A percentile compares a stretch with the other conserved stretches of the same genome.
Evolutionary conservation across 768 basidiomycete species (phyloP).

Genomic region (Ephemerocybe angulata): DNA sequence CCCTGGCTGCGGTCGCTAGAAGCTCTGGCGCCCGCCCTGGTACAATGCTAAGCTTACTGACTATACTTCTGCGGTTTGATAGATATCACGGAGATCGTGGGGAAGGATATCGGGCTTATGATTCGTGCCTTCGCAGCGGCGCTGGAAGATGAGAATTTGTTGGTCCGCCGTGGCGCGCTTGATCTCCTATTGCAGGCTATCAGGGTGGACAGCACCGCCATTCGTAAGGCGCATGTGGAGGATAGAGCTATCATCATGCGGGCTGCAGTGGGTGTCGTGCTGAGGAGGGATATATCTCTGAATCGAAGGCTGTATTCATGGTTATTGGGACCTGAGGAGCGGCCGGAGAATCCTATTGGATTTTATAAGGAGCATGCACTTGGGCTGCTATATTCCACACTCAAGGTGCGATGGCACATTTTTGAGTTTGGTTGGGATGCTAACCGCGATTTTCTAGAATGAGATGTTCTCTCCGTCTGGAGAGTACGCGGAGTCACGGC

Average conservation of each 20-base stretch:
- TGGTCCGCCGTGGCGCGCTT: slow-evolving; percentile 82
- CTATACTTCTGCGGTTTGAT: not conserved
- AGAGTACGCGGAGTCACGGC: slow-evolving; percentile 74
- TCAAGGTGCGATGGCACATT: slow-evolving; percentile 47
- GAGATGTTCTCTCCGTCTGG: slow-evolving; percentile 75
- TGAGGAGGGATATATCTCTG: slow-evolving; percentile 88
- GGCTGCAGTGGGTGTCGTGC: slow-evolving; percentile 82
- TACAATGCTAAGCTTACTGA: not conserved
- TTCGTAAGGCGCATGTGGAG: slow-evolving; percentile 63
- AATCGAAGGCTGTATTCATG: slow-evolving; percentile 92
- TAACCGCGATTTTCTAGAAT: slow-evolving; percentile 35
- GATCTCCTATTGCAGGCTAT: slow-evolving; percentile 81
- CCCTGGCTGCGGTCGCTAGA: not conserved
- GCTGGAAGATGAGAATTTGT: slow-evolving; percentile 88
- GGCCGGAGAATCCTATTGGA: slow-evolving; percentile 65
- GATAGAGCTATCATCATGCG: slow-evolving; percentile 85
- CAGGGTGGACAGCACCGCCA: slow-evolving; percentile 65
- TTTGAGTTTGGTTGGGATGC: not conserved
- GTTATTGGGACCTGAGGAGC: slow-evolving; percentile 83
- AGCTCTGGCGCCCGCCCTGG: not conserved
- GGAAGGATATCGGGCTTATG: slow-evolving; percentile 88
- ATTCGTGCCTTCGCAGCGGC: slow-evolving; percentile 88
- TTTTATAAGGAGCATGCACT: slow-evolving; percentile 71
- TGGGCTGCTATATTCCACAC: slow-evolving; percentile 63
- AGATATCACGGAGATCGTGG: slow-evolving; percentile 73